These are phyloP conservation scores for Pseudozyma sp. DNA, from an alignment of 1,284 basidiomycete genomes.

Conservation along the genomic window DNA sequence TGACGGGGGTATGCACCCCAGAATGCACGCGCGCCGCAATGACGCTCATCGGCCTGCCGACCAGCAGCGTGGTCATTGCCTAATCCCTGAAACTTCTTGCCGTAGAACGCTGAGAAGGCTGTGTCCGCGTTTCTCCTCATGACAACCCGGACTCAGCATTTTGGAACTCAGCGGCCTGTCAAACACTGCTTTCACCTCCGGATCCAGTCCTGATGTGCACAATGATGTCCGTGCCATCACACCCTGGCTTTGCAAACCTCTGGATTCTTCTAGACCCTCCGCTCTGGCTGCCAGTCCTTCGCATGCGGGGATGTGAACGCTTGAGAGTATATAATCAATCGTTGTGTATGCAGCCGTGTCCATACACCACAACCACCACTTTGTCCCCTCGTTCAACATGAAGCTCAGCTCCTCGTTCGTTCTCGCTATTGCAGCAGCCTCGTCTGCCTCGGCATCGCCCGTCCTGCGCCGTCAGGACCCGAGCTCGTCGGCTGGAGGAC, in stretches of 20 bases:
- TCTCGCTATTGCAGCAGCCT: conserved; percentile 31
- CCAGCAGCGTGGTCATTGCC: no score
- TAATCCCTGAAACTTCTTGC: not conserved
- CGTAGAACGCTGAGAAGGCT: not conserved
- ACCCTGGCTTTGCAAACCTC: conserved; percentile 9
- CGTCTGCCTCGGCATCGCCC: conserved; percentile 33
- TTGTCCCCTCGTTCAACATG: conserved; percentile 11
- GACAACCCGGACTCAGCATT: no score
- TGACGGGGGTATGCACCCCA: no score
- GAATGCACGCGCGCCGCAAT: no score
- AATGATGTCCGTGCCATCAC: not conserved
- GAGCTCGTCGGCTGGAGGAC: not conserved
- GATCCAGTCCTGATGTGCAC: not conserved
- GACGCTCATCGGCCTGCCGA: no score
- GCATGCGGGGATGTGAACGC: not conserved
- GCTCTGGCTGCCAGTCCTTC: not conserved
- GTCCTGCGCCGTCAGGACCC: conserved; percentile 17
- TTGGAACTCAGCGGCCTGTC: not conserved
- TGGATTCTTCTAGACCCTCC: conserved; percentile 21
- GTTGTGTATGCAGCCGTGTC: not conserved
- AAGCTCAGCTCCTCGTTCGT: conserved; percentile 39
- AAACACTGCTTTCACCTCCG: not conserved
- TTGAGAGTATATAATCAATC: conserved; percentile 21
- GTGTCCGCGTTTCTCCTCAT: not conserved
- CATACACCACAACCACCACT: not conserved